A percentile compares a stretch with the other conserved stretches of the same genome.
Conservation (phyloP, 2,329 filamentous ascomycete genomes). For the Ophiognomonia clavigignenti-juglandacearum region DNA sequence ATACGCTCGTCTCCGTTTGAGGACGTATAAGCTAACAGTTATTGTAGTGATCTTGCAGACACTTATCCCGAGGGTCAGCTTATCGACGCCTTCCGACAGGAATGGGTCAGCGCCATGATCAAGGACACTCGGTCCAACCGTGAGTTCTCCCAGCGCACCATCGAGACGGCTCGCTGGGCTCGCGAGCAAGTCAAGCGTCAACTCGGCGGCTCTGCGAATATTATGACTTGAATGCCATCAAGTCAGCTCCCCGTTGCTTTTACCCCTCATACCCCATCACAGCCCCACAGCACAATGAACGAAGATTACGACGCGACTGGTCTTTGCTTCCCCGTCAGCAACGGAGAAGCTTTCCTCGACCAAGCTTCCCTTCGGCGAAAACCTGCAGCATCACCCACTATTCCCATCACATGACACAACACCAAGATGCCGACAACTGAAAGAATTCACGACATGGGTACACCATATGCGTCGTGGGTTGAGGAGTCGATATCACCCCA, state of each 20-base stretch:
- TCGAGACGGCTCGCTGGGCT: constrained; percentile 94
- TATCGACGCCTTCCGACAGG: constrained; percentile 76
- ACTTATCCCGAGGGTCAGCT: constrained; percentile 90
- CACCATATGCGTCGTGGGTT: constrained; percentile 23
- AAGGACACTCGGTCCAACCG: constrained; percentile 88
- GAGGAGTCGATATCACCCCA: constrained; percentile 24
- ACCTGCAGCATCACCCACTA: constrained; percentile 10
- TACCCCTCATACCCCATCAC: constrained; percentile 14
- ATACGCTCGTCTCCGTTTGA: constrained; percentile 36
- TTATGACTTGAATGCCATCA: constrained; percentile 42
- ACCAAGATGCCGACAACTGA: constrained; percentile 21
- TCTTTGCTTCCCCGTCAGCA: constrained; percentile 1
- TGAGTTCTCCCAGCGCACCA: constrained; percentile 78
- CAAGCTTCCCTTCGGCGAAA: constrained; percentile 1
- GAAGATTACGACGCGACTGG: constrained; percentile 10
- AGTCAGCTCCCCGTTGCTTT: constrained; percentile 4
- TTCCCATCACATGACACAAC: constrained; percentile 10
- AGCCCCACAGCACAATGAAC: constrained; percentile 10
- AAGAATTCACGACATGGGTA: constrained; percentile 25
- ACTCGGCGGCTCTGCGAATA: constrained; percentile 47
- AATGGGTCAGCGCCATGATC: constrained; percentile 86
- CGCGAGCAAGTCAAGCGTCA: constrained; percentile 97
- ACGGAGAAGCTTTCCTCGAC: background rate
- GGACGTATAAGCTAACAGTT: constrained; percentile 28
- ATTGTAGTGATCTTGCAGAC: constrained; percentile 78